Conservation (phyloP, 352 stramenopile species). For the Globisporangium recalcitrans region DNA sequence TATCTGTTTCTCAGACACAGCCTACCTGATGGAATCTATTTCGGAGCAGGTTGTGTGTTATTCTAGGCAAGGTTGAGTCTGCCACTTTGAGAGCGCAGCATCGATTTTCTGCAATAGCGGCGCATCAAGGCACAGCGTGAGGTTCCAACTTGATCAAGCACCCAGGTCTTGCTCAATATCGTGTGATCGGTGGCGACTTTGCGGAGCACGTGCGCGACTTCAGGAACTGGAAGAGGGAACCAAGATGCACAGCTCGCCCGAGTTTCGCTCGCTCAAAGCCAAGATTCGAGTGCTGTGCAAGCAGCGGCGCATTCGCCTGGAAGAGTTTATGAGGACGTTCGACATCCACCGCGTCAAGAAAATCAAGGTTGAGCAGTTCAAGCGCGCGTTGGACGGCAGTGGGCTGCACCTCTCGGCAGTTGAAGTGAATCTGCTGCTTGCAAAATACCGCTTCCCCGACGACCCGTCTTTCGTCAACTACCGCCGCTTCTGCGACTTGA, state of each 20-base stretch:
- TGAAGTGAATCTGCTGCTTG: conserved; percentile 54
- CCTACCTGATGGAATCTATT: conserved; percentile 6
- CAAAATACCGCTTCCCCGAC: conserved; percentile 60
- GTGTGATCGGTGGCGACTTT: not conserved
- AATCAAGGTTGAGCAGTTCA: conserved; percentile 78
- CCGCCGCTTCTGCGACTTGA: conserved; percentile 76
- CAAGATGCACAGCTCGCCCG: conserved; percentile 57
- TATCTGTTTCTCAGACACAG: not conserved
- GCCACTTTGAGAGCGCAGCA: not conserved
- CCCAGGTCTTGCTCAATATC: not conserved
- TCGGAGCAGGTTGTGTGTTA: not conserved
- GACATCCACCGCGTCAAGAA: conserved; percentile 82
- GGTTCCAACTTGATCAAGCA: conserved; percentile 1
- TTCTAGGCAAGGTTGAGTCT: not conserved
- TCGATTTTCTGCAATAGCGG: conserved; percentile 5
- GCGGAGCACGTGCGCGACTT: not conserved
- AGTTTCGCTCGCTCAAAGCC: conserved; percentile 78
- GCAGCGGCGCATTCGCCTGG: conserved; percentile 72
- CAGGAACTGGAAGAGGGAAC: not conserved
- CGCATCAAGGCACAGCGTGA: not conserved
- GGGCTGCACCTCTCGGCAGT: conserved; percentile 48
- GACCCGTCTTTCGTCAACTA: conserved; percentile 73
- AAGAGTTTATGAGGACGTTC: conserved; percentile 89
- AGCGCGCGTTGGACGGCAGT: conserved; percentile 70
- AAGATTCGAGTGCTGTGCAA: conserved; percentile 79